phyloP scores from a whole-genome alignment of 139 green algal genomes.

The Astrephomene gubernaculifera region DNA sequence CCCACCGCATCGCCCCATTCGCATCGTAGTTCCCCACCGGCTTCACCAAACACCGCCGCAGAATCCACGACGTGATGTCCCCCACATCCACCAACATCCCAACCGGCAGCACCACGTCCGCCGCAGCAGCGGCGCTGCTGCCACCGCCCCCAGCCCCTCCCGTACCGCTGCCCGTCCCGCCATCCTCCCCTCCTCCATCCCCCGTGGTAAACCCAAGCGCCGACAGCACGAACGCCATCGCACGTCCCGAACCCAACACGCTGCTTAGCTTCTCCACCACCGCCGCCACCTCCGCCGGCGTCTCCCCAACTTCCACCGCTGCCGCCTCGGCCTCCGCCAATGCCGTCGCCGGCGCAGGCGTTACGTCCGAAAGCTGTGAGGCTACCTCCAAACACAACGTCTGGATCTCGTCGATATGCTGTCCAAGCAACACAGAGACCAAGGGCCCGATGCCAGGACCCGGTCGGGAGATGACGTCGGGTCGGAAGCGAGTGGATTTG shows the following conservation, averaged over 20 bases:
- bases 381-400: constrained; percentile 37
- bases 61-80: constrained; percentile 21
- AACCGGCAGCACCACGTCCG: constrained; percentile 21
- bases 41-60: constrained; percentile 34
- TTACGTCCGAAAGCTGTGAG: constrained; percentile 3
- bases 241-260: not conserved
- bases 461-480: not conserved
- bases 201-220: constrained; percentile 8
- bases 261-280: constrained; percentile 23
- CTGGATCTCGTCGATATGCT: constrained; percentile 41
- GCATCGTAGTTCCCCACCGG: constrained; percentile 28
- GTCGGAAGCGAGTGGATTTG: not conserved
- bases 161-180: not conserved
- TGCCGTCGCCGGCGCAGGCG: not conserved
- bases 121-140: not conserved
- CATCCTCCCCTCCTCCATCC: not conserved
- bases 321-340: not conserved
- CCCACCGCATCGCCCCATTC: constrained; percentile 8
- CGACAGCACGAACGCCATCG: constrained; percentile 8
- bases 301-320: not conserved
- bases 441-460: not conserved
- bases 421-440: not conserved
- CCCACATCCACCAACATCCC: constrained; percentile 15
- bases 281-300: constrained; percentile 9
- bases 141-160: not conserved